phyloP scores from a whole-genome alignment of 768 basidiomycete genomes.

The Russula lepida region DNA sequence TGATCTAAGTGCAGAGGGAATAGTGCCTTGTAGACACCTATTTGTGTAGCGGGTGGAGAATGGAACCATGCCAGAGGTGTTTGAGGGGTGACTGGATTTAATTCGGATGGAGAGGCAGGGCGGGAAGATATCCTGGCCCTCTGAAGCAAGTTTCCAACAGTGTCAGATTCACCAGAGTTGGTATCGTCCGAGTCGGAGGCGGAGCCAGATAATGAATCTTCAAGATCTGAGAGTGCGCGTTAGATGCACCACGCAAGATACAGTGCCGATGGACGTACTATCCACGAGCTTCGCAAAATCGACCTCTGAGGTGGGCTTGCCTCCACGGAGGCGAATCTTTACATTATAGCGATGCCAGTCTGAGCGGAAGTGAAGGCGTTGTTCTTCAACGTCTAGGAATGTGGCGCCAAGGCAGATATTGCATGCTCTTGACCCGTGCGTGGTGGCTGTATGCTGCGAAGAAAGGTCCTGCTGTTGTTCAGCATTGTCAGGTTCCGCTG shows the following conservation, averaged over 20 bases:
- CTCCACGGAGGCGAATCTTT: constrained; percentile 64
- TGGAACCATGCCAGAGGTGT: constrained; percentile 89
- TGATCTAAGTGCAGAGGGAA: constrained; percentile 44
- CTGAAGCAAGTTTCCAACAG: constrained; percentile 57
- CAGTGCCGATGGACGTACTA: constrained; percentile 39
- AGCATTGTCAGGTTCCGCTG: constrained; percentile 27
- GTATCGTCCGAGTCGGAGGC: constrained; percentile 59
- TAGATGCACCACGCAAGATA: neutral
- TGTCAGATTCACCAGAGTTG: constrained; percentile 51
- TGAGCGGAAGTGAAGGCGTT: constrained; percentile 79
- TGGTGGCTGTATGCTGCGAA: constrained; percentile 23
- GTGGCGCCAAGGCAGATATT: constrained; percentile 60
- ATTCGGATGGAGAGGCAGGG: constrained; percentile 39
- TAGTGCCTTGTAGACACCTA: constrained; percentile 77
- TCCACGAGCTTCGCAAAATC: constrained; percentile 75
- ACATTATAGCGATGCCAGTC: constrained; percentile 99
- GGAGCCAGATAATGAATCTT: constrained; percentile 89
- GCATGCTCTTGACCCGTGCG: constrained; percentile 45
- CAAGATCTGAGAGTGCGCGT: constrained; percentile 41
- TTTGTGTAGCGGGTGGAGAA: constrained; percentile 76
- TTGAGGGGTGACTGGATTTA: constrained; percentile 35
- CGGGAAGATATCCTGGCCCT: constrained; percentile 45
- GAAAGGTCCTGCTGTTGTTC: constrained; percentile 29
- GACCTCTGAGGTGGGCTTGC: constrained; percentile 53
- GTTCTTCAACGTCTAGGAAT: constrained; percentile 72